Percentiles rank a stretch among this genome's conserved stretches.
Conservation (phyloP, 805 yeast genomes). For the Ogataea sp. region DNA sequence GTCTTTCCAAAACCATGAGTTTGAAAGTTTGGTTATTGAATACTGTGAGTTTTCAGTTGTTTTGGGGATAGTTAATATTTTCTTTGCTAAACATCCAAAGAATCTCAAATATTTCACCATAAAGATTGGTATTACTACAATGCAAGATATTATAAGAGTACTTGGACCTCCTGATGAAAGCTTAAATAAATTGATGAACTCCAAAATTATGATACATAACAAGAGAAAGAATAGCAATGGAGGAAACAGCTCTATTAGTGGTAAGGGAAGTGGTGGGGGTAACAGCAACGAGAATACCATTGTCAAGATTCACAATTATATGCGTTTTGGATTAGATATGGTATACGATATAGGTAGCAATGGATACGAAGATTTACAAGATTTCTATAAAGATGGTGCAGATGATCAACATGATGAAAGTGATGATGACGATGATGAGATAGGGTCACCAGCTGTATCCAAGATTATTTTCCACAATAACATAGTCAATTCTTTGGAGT, state of each 20-base stretch:
- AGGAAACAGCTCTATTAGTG: constrained; percentile 4
- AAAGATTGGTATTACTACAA: constrained; percentile 34
- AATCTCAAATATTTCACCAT: constrained; percentile 11
- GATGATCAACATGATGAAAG: too few relatives aligned
- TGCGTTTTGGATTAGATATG: constrained; percentile 44
- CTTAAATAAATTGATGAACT: constrained; percentile 33
- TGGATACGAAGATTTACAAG: too few relatives aligned
- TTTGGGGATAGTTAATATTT: constrained; percentile 12
- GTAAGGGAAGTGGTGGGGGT: not conserved
- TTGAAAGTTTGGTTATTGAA: not conserved
- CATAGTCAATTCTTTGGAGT: constrained; percentile 41
- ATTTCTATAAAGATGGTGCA: too few relatives aligned
- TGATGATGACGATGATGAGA: constrained; percentile 10
- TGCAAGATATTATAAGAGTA: constrained; percentile 37
- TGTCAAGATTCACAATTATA: constrained; percentile 47
- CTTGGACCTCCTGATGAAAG: constrained; percentile 54
- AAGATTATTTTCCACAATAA: constrained; percentile 48
- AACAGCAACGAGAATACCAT: constrained; percentile 8
- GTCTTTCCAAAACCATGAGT: not conserved
- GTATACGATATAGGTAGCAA: too few relatives aligned
- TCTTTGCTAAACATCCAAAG: constrained; percentile 20
- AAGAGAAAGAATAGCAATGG: constrained; percentile 6
- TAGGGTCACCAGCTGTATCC: constrained; percentile 21
- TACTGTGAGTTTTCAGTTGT: constrained; percentile 6
- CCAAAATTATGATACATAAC: constrained; percentile 28